phyloP scores from a whole-genome alignment of 495 filamentous ascomycete genomes.

The Hypoxylon perforatum region DNA sequence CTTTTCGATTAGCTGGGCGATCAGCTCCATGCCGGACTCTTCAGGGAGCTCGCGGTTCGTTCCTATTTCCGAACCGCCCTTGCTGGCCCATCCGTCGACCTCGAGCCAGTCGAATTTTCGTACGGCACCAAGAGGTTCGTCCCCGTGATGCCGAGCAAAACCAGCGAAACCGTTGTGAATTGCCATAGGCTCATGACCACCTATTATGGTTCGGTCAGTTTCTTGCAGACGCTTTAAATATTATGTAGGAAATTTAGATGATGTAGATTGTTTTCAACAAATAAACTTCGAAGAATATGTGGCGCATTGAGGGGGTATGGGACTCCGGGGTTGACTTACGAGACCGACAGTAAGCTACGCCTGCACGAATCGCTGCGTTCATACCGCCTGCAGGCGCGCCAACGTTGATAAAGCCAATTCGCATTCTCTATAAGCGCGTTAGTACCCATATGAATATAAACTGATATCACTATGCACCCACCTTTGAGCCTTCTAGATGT shows the following conservation, averaged over 20 bases:
- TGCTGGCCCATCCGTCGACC: constrained; percentile 93
- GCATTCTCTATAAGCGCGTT: constrained; percentile 73
- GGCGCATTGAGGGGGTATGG: background rate
- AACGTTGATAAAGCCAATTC: constrained; percentile 94
- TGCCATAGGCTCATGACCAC: constrained; percentile 86
- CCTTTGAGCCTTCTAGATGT: constrained; percentile 76
- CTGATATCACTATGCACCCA: constrained; percentile 47
- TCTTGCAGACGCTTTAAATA: background rate
- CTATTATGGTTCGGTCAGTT: constrained; percentile 19
- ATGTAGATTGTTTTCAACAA: background rate
- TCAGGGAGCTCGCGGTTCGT: constrained; percentile 93
- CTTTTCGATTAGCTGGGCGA: constrained; percentile 85
- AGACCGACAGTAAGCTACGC: constrained; percentile 94
- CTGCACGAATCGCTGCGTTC: constrained; percentile 95
- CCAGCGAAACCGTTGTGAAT: constrained; percentile 98
- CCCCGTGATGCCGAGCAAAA: constrained; percentile 87
- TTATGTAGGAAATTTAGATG: background rate
- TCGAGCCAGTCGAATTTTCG: constrained; percentile 91
- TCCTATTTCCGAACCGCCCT: constrained; percentile 97
- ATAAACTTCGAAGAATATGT: background rate
- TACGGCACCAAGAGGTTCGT: constrained; percentile 83
- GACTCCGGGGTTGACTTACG: constrained; percentile 53
- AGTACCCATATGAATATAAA: constrained; percentile 16
- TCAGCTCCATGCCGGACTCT: constrained; percentile 82
- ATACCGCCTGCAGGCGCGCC: constrained; percentile 99